These are phyloP conservation scores for Xylaria intraflava DNA, from an alignment of 495 filamentous ascomycete genomes.

Conservation along the genomic window DNA sequence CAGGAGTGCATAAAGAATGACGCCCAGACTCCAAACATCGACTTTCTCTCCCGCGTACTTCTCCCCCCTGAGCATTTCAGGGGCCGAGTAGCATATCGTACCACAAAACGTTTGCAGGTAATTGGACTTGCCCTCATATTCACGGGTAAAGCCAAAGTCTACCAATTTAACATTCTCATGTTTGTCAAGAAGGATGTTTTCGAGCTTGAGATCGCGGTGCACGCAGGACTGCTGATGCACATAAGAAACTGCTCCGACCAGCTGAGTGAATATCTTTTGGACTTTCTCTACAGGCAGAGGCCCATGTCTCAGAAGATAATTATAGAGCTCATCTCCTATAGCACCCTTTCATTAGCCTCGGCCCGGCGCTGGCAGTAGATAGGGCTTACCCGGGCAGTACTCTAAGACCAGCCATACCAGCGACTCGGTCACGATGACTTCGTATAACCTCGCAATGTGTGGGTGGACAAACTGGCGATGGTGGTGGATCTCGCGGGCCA, in stretches of 20 bases:
- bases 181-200: slow-evolving; percentile 96
- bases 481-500: slow-evolving; percentile 95
- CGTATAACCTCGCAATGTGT: slow-evolving; percentile 93
- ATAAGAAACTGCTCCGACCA: slow-evolving; percentile 92
- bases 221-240: slow-evolving; percentile 95
- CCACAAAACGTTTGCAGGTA: slow-evolving; percentile 97
- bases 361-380: background rate
- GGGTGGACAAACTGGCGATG: slow-evolving; percentile 97
- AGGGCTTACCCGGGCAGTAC: slow-evolving; percentile 79
- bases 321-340: slow-evolving; percentile 91
- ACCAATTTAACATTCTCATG: slow-evolving; percentile 97
- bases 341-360: background rate
- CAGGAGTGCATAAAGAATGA: slow-evolving; percentile 89
- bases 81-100: slow-evolving; percentile 94
- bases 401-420: slow-evolving; percentile 95
- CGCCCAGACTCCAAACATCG: slow-evolving; percentile 95
- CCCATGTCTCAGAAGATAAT: slow-evolving; percentile 84
- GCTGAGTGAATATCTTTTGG: slow-evolving; percentile 90
- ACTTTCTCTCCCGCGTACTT: slow-evolving; percentile 97
- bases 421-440: slow-evolving; percentile 92
- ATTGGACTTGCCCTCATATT: slow-evolving; percentile 92
- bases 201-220: slow-evolving; percentile 92
- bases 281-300: slow-evolving; percentile 80
- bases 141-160: slow-evolving; percentile 95
- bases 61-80: slow-evolving; percentile 97